Conservation (phyloP, 306 rosid species). For the Medicago lupulina region DNA sequence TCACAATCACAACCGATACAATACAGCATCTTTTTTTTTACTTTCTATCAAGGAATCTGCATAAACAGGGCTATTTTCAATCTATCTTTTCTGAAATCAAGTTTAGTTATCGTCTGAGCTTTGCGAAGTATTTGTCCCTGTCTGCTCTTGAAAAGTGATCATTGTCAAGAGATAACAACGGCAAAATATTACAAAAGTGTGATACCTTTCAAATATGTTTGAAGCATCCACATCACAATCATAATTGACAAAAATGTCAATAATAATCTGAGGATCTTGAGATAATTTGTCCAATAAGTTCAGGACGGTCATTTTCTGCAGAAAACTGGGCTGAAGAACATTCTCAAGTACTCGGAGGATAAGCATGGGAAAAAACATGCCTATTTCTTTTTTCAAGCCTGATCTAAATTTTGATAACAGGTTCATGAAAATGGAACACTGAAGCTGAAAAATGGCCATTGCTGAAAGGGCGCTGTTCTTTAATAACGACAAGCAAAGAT, state of each 20-base stretch:
- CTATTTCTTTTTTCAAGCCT: slow-evolving; percentile 92
- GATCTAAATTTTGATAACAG: slow-evolving; percentile 88
- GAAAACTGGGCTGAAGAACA: slow-evolving; percentile 97
- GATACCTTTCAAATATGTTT: slow-evolving; percentile 96
- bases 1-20: not conserved
- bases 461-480: slow-evolving; percentile 96
- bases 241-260: slow-evolving; percentile 96
- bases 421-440: slow-evolving; percentile 85
- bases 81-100: not conserved
- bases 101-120: slow-evolving; percentile 22
- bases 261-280: slow-evolving; percentile 86
- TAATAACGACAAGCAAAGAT: slow-evolving; percentile 88
- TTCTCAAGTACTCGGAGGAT: slow-evolving; percentile 96
- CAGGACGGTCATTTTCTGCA: slow-evolving; percentile 97
- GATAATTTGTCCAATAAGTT: slow-evolving; percentile 88
- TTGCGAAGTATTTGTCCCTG: slow-evolving; percentile 24
- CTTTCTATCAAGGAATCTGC: slow-evolving; percentile 15
- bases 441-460: slow-evolving; percentile 98
- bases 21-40: not conserved
- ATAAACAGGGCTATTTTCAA: slow-evolving; percentile 11
- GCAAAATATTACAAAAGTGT: slow-evolving; percentile 46
- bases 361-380: slow-evolving; percentile 98
- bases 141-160: slow-evolving; percentile 15
- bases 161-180: slow-evolving; percentile 24
- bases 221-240: slow-evolving; percentile 99